Percentiles rank a stretch among this genome's conserved stretches.
Evolutionary conservation across 2,329 filamentous ascomycete species (phyloP).

Genomic region (Phyllosticta citribraziliensis): DNA sequence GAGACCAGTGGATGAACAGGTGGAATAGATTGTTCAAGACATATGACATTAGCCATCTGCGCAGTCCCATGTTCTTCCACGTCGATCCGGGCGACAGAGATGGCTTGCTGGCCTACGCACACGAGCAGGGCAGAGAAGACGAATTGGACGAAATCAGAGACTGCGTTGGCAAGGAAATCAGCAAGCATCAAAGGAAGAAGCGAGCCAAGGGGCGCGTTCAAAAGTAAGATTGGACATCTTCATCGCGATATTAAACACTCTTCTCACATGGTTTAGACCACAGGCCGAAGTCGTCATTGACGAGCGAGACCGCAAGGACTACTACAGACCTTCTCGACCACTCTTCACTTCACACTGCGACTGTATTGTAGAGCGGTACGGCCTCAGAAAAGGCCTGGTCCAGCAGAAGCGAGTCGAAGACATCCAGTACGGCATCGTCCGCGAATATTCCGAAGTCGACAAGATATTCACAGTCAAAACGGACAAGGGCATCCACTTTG

Average conservation of each 20-base stretch:
- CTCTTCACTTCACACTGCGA: conserved; percentile 35
- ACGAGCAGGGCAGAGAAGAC: conserved; percentile 47
- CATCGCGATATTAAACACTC: not conserved
- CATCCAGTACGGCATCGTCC: conserved; percentile 48
- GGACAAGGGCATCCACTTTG: conserved; percentile 44
- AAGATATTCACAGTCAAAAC: conserved; percentile 58
- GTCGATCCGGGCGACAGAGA: conserved; percentile 67
- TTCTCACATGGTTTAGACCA: conserved; percentile 3
- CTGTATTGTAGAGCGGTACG: conserved; percentile 31
- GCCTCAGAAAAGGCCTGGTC: conserved; percentile 46
- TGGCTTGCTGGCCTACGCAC: conserved; percentile 59
- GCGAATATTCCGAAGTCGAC: conserved; percentile 33
- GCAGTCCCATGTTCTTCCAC: conserved; percentile 78
- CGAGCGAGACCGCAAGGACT: conserved; percentile 39
- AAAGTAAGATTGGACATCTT: conserved; percentile 28
- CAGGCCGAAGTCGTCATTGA: conserved; percentile 29
- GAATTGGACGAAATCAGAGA: conserved; percentile 62
- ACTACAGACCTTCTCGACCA: conserved; percentile 31
- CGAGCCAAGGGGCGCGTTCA: conserved; percentile 29
- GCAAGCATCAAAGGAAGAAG: conserved; percentile 67
- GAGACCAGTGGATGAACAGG: conserved; percentile 55
- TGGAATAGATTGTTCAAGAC: conserved; percentile 62
- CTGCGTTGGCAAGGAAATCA: conserved; percentile 69
- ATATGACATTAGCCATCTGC: conserved; percentile 60
- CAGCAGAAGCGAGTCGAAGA: conserved; percentile 50